phyloP scores from a whole-genome alignment of 1,284 basidiomycete genomes.

The Puccinia brachypodii region DNA sequence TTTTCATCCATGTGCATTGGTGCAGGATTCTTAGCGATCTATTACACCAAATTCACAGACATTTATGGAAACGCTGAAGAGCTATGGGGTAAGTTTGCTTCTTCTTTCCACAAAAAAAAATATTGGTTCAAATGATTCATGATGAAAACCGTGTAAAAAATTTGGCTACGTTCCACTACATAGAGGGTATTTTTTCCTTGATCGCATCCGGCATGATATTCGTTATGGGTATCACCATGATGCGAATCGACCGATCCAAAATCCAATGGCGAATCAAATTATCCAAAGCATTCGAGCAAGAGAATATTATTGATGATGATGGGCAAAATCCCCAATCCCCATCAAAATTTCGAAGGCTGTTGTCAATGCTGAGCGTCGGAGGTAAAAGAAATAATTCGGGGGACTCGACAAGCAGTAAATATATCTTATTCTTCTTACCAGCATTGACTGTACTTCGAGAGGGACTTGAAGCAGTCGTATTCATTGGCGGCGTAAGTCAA shows the following conservation, averaged over 20 bases:
- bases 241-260: slow-evolving; percentile 66
- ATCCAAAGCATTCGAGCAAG: slow-evolving; percentile 69
- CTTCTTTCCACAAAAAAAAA: neutral
- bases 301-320: slow-evolving; percentile 53
- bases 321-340: neutral
- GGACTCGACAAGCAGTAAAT: slow-evolving; percentile 60
- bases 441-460: slow-evolving; percentile 86
- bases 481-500: slow-evolving; percentile 74
- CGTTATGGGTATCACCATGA: slow-evolving; percentile 59
- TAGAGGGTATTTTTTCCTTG: slow-evolving; percentile 44
- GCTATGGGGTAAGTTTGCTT: slow-evolving; percentile 58
- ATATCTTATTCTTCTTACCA: slow-evolving; percentile 82
- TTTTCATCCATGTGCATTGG: slow-evolving; percentile 71
- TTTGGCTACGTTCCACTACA: slow-evolving; percentile 49
- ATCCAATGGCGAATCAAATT: slow-evolving; percentile 88
- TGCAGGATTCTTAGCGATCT: slow-evolving; percentile 61
- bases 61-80: slow-evolving; percentile 65
- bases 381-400: neutral
- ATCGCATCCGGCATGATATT: slow-evolving; percentile 67
- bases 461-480: slow-evolving; percentile 87
- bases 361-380: slow-evolving; percentile 49
- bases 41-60: slow-evolving; percentile 62
- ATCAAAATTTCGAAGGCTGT: slow-evolving; percentile 31
- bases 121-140: neutral
- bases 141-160: slow-evolving; percentile 39